phyloP scores from a whole-genome alignment of 257 asterid species.

The Solanum piurae region DNA sequence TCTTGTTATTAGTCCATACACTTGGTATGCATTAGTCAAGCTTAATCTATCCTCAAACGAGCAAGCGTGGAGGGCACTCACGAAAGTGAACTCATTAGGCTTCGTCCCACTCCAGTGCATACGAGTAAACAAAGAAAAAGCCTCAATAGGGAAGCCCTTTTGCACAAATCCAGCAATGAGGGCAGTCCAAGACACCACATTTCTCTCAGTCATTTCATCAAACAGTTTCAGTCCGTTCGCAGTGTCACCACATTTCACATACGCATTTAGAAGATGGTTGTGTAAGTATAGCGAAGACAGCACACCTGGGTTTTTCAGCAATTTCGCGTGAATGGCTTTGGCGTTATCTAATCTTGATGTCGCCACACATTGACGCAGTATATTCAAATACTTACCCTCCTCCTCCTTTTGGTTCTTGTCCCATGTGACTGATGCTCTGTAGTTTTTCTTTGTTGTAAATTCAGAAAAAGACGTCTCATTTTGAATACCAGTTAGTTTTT shows the following conservation, averaged over 20 bases:
- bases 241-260: conserved; percentile 43
- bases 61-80: conserved; percentile 64
- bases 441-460: background rate
- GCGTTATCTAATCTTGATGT: conserved; percentile 23
- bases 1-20: conserved; percentile 36
- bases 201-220: conserved; percentile 56
- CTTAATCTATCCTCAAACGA: conserved; percentile 26
- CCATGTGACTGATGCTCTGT: background rate
- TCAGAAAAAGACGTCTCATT: background rate
- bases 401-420: background rate
- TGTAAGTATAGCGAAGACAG: conserved; percentile 25
- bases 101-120: conserved; percentile 35
- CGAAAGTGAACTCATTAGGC: conserved; percentile 62
- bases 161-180: conserved; percentile 60
- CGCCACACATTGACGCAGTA: conserved; percentile 30
- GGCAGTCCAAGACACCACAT: conserved; percentile 66
- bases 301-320: conserved; percentile 21
- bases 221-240: conserved; percentile 32
- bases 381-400: conserved; percentile 14
- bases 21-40: conserved; percentile 34
- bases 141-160: conserved; percentile 42
- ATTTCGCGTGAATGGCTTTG: conserved; percentile 31
- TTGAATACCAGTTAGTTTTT: background rate
- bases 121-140: conserved; percentile 31
- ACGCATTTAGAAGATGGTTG: conserved; percentile 44